Evolutionary conservation across 768 basidiomycete genomes (phyloP).

Genomic region (Hypholoma sublateritium): DNA sequence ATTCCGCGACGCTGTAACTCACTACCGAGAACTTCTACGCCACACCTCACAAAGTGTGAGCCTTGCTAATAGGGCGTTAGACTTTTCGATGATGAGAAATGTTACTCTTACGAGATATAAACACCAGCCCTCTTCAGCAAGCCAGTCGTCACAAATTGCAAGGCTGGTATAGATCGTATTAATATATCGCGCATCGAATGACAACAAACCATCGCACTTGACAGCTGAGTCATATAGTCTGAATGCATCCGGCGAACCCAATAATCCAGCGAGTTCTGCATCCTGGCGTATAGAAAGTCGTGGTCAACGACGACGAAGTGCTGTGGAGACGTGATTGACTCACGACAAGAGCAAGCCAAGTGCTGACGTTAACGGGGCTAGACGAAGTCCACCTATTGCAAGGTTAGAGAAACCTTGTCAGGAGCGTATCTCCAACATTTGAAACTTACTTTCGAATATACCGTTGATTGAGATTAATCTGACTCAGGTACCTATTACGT

Average conservation of each 20-base stretch:
- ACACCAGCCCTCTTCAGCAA: constrained; percentile 71
- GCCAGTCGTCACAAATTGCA: constrained; percentile 67
- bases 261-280: constrained; percentile 65
- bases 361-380: constrained; percentile 65
- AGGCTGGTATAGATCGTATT: constrained; percentile 34
- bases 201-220: constrained; percentile 37
- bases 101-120: constrained; percentile 53
- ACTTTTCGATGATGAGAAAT: neutral
- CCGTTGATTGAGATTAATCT: constrained; percentile 59
- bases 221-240: constrained; percentile 70
- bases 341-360: constrained; percentile 71
- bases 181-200: neutral
- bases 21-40: constrained; percentile 63
- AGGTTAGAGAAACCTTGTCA: neutral
- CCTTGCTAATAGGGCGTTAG: constrained; percentile 51
- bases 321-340: constrained; percentile 15
- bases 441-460: constrained; percentile 54
- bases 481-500: constrained; percentile 45
- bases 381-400: constrained; percentile 62
- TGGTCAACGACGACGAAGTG: neutral
- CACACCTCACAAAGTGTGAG: constrained; percentile 62
- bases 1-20: constrained; percentile 71
- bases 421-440: neutral
- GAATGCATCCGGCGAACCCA: constrained; percentile 56
- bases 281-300: constrained; percentile 39